Conservation (phyloP, 306 rosid species). For the Quercus suber region DNA sequence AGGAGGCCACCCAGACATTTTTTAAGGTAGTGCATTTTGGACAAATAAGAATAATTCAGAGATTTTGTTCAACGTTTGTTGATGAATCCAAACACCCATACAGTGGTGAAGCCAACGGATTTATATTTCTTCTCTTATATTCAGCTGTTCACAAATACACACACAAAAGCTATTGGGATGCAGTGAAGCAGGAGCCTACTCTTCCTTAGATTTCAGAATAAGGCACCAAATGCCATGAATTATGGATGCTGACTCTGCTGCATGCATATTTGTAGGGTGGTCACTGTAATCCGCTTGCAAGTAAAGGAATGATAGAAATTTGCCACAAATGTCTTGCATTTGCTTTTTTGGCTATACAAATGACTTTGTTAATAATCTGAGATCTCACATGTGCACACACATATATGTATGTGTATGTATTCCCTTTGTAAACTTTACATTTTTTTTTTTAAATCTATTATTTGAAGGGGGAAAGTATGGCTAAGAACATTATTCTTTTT, state of each 20-base stretch:
- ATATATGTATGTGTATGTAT: not conserved
- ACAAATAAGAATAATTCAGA: too few species aligned
- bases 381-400: not conserved
- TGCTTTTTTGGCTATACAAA: not conserved
- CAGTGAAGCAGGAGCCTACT: not conserved
- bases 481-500: not conserved
- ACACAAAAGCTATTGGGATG: not conserved
- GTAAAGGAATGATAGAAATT: not conserved
- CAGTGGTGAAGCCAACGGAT: too few species aligned
- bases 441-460: not conserved
- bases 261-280: not conserved
- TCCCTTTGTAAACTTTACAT: not conserved
- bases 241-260: not conserved
- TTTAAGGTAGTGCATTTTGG: too few species aligned
- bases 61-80: too few species aligned
- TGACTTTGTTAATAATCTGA: not conserved
- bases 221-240: not conserved
- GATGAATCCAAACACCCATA: too few species aligned
- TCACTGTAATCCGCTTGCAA: not conserved
- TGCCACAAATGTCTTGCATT: not conserved
- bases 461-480: not conserved
- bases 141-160: too few species aligned
- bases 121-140: too few species aligned
- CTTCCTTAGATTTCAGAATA: not conserved
- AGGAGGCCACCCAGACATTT: too few species aligned